Evolutionary conservation across 78 protist genomes (phyloP).

Genomic region (Planoprotostelium fungivorum): DNA sequence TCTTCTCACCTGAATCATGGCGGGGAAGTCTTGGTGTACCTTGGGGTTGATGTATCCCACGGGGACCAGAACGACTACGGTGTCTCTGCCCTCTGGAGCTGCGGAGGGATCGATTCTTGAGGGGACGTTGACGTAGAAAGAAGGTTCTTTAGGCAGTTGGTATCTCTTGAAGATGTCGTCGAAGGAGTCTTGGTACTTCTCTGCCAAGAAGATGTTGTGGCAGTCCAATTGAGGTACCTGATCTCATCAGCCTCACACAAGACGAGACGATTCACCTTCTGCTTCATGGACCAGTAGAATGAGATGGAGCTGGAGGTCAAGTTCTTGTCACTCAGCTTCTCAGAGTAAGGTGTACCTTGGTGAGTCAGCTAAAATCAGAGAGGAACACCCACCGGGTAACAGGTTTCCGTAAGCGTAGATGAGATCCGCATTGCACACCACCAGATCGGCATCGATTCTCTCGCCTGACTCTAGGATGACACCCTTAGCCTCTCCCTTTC

Average conservation of each 20-base stretch:
- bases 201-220: background rate
- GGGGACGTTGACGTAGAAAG: background rate
- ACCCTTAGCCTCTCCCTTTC: background rate
- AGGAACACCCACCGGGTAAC: background rate
- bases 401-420: background rate
- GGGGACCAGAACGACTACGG: background rate
- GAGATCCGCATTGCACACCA: background rate
- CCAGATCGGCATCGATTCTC: background rate
- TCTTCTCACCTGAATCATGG: background rate
- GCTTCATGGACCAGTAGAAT: background rate
- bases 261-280: background rate
- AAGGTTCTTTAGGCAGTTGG: background rate
- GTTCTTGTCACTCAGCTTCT: background rate
- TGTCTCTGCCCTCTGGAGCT: background rate
- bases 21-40: background rate
- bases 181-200: background rate
- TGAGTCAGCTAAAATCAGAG: no score
- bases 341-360: background rate
- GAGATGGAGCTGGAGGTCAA: background rate
- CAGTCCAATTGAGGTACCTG: background rate
- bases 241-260: background rate
- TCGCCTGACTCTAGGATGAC: background rate
- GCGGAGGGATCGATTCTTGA: background rate
- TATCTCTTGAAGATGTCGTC: constrained; percentile 1
- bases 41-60: background rate